Conservation (phyloP, 768 basidiomycete species). For the Cystofilobasidium capitatum region DNA sequence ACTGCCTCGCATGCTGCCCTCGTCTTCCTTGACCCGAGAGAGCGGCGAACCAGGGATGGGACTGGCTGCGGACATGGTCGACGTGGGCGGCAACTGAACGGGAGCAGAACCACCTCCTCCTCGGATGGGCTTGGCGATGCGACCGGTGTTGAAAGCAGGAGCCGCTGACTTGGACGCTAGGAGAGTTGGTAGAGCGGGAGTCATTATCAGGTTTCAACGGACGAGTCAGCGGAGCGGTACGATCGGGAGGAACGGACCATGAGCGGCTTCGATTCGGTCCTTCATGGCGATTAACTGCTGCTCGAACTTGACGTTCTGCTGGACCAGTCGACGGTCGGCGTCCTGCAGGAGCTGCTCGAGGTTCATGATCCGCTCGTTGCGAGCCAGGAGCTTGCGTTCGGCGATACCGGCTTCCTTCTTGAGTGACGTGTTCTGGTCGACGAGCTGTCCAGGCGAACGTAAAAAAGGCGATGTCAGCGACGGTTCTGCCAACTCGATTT, state of each 20-base stretch:
- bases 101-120: constrained; percentile 59
- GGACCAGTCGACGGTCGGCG: constrained; percentile 80
- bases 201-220: too few relatives aligned
- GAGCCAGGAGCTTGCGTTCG: constrained; percentile 87
- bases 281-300: constrained; percentile 82
- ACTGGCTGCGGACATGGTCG: not conserved
- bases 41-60: constrained; percentile 32
- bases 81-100: constrained; percentile 18
- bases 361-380: constrained; percentile 96
- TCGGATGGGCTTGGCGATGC: constrained; percentile 92
- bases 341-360: constrained; percentile 86
- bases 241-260: constrained; percentile 51
- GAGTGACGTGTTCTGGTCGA: constrained; percentile 91
- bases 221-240: not conserved
- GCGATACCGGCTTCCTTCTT: constrained; percentile 97
- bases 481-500: not conserved
- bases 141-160: constrained; percentile 70
- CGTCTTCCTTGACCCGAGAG: constrained; percentile 34
- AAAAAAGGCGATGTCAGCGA: not conserved
- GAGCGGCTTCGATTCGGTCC: constrained; percentile 82
- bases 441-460: constrained; percentile 52
- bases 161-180: constrained; percentile 39
- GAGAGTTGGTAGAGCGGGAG: not conserved
- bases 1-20: constrained; percentile 1
- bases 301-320: constrained; percentile 94